phyloP scores from a whole-genome alignment of 805 yeast species.

The Hyphopichia homilentoma region DNA sequence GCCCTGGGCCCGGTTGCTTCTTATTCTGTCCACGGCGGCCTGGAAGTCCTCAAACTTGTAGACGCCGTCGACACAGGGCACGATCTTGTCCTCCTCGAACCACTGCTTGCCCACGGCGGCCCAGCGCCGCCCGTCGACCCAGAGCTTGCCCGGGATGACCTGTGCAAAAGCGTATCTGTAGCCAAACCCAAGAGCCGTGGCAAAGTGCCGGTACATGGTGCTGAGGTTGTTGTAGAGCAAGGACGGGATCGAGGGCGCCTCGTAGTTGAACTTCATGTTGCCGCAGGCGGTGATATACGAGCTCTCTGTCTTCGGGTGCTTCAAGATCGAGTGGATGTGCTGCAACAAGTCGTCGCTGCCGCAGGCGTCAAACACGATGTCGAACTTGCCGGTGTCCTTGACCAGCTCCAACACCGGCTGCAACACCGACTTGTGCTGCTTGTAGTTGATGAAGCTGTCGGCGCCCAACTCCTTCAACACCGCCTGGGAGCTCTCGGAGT shows the following conservation, averaged over 20 bases:
- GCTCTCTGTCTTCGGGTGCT: conserved; percentile 44
- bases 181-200: conserved; percentile 29
- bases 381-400: conserved; percentile 42
- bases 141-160: conserved; percentile 18
- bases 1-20: conserved; percentile 54
- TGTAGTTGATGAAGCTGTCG: conserved; percentile 55
- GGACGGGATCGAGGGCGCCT: conserved; percentile 1
- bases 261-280: conserved; percentile 41
- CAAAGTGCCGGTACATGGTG: background rate
- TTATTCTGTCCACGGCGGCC: conserved; percentile 48
- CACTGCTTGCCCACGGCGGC: conserved; percentile 30
- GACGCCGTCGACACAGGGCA: conserved; percentile 52
- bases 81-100: conserved; percentile 41
- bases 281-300: conserved; percentile 57
- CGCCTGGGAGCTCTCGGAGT: conserved; percentile 47
- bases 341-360: conserved; percentile 54
- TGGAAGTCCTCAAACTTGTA: conserved; percentile 45
- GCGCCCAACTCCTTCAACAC: conserved; percentile 53
- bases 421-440: conserved; percentile 31
- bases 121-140: conserved; percentile 10
- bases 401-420: conserved; percentile 32
- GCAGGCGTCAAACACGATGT: conserved; percentile 60
- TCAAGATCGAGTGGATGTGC: conserved; percentile 39
- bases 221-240: background rate
- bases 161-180: conserved; percentile 15